Evolutionary conservation across 352 stramenopile species (phyloP), one percentile per base, ranked within the genome.

Genomic region (Phytophthora hybrid): DNA sequence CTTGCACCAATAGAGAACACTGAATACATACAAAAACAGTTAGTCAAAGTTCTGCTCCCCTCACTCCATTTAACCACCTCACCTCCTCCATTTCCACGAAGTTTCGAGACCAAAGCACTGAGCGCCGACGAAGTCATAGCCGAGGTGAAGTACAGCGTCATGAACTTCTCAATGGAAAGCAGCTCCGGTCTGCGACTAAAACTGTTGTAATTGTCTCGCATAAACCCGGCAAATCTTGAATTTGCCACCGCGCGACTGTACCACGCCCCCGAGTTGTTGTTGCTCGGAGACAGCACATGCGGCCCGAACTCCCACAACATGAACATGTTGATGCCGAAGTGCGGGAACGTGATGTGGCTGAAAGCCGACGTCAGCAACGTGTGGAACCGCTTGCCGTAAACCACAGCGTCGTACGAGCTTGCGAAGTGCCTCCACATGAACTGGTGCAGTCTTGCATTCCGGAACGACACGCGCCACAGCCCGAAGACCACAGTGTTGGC

Each of bases 301-400:
- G 73, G 80, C 0, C 89, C 89, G 71, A 96, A 96, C 64, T 96
- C 83, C 89, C 89, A 96, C 60, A 96, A 73, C 89, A 96, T 96
- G 59, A 94, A 95, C 89, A 96, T 95, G 71, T 96, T 96, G 77
- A 94, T 91, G 37, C 72, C 86, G 58, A 94, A 92, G 63, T 96
- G 89, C 9, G 84, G 82, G 31, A 93, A 73, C 55, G 89, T 94
- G 49, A 94, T 93, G 63, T 96, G 89, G 71, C 89, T 96, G 71
- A 96, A 94, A 13, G 88, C 85, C 7, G 86, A 91, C 31, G 89
- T 94, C 39, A 96, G 49, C 16, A 96, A 66, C 59, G 89, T 94
- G 72, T 94, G 83, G 39, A 91, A 65, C 6, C 89, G 83, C 69
- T 87, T 88, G 16, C 87, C 85, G 46, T 85, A 71, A 29, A 85